Evolutionary conservation across 495 filamentous ascomycete genomes (phyloP).

Genomic region (Talaromyces adpressus): DNA sequence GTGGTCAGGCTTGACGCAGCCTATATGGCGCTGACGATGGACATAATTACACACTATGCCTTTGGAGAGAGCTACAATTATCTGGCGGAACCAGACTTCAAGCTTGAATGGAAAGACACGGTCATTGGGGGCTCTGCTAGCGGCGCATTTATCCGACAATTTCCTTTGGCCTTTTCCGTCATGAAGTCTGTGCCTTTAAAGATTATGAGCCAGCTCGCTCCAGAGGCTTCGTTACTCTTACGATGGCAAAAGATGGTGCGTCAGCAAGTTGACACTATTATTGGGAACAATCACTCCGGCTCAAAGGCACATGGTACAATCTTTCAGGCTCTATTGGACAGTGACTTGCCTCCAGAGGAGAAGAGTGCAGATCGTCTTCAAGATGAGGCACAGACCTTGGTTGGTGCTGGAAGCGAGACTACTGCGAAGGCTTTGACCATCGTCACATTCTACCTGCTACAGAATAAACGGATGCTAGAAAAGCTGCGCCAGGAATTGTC

Average conservation of each 20-base stretch:
- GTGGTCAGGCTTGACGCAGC: constrained; percentile 27
- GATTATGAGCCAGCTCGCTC: not conserved
- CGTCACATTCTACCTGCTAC: constrained; percentile 22
- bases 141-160: not conserved
- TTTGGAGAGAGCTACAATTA: constrained; percentile 21
- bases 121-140: constrained; percentile 1
- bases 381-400: constrained; percentile 24
- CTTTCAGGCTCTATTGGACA: constrained; percentile 13
- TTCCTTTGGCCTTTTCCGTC: constrained; percentile 6
- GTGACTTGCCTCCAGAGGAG: constrained; percentile 15
- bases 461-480: constrained; percentile 14
- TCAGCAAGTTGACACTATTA: constrained; percentile 6
- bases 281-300: not conserved
- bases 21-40: constrained; percentile 33
- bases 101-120: constrained; percentile 12
- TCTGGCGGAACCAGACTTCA: constrained; percentile 13
- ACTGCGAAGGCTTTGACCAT: constrained; percentile 23
- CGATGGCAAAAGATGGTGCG: constrained; percentile 5
- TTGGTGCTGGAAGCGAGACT: constrained; percentile 31
- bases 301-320: constrained; percentile 11
- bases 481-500: constrained; percentile 20
- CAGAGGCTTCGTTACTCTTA: not conserved
- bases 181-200: constrained; percentile 3
- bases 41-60: constrained; percentile 39
- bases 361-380: constrained; percentile 19